Percentiles rank a stretch among this genome's conserved stretches.
Conservation (phyloP, 371 early-diverging fungal species). For the Lichtheimia ramosa region DNA sequence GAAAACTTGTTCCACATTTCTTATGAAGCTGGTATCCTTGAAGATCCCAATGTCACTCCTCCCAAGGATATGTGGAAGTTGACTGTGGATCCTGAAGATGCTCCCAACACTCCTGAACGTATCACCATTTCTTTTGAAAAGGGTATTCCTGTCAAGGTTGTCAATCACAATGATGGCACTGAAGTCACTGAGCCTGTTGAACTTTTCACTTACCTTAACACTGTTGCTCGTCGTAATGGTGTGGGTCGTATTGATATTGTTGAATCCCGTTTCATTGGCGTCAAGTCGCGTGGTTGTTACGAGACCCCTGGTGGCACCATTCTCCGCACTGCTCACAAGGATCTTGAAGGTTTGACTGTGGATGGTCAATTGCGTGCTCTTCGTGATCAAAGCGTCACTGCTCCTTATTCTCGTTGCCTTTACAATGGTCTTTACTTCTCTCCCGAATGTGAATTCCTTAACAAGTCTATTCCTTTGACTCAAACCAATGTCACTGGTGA, state of each 20-base stretch:
- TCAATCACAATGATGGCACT: conserved; percentile 75
- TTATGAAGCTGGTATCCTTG: conserved; percentile 96
- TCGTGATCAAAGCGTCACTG: conserved; percentile 85
- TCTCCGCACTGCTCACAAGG: conserved; percentile 91
- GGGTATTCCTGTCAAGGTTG: conserved; percentile 89
- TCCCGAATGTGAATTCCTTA: conserved; percentile 90
- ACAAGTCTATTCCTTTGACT: conserved; percentile 75
- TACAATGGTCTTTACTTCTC: conserved; percentile 98
- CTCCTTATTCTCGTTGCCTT: conserved; percentile 69
- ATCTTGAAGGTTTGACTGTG: conserved; percentile 92
- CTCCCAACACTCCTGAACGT: conserved; percentile 94
- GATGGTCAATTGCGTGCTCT: conserved; percentile 94
- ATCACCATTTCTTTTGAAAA: conserved; percentile 86
- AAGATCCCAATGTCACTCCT: conserved; percentile 92
- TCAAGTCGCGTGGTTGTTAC: conserved; percentile 98
- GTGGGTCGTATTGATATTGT: conserved; percentile 98
- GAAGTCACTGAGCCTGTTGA: conserved; percentile 75
- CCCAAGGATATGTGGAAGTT: conserved; percentile 98
- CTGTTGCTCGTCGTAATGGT: conserved; percentile 94
- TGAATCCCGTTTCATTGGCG: conserved; percentile 97
- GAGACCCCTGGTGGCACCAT: conserved; percentile 98
- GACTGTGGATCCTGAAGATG: conserved; percentile 92
- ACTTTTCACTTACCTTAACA: conserved; percentile 93
- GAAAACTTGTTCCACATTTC: conserved; percentile 98
- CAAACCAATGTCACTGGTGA: conserved; percentile 88